Percentiles rank a stretch among this genome's conserved stretches.
Conservation (phyloP, 2,329 filamentous ascomycete genomes). For the Septoria petroselini region DNA sequence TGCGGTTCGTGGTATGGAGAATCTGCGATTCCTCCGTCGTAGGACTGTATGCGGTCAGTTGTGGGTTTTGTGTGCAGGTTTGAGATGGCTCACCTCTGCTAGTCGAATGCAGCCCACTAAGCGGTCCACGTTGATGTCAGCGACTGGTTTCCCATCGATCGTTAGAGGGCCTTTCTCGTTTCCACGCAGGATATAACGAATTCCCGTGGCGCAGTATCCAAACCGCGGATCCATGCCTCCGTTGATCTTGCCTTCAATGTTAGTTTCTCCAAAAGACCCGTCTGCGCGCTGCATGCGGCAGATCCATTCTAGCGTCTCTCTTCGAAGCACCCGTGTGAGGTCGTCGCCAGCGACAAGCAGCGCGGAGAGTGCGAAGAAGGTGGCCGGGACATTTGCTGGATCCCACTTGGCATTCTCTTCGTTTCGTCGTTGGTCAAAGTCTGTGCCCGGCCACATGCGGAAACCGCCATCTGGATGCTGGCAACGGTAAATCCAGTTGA, state of each 20-base stretch:
- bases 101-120: constrained; percentile 68
- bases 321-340: constrained; percentile 61
- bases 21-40: constrained; percentile 81
- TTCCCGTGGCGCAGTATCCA: constrained; percentile 77
- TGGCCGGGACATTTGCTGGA: constrained; percentile 80
- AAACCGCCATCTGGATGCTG: constrained; percentile 88
- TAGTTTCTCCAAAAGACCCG: constrained; percentile 86
- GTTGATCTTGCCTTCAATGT: constrained; percentile 60
- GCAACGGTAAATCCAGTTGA: constrained; percentile 78
- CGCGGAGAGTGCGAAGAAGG: constrained; percentile 79
- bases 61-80: constrained; percentile 3
- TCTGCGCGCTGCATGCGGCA: constrained; percentile 71
- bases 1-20: constrained; percentile 78
- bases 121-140: constrained; percentile 71
- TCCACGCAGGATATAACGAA: constrained; percentile 72
- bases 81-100: constrained; percentile 46
- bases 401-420: constrained; percentile 60
- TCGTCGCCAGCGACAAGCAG: constrained; percentile 65
- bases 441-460: constrained; percentile 73
- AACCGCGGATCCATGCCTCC: constrained; percentile 84
- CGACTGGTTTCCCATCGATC: constrained; percentile 54
- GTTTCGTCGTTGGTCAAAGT: constrained; percentile 50
- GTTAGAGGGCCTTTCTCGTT: constrained; percentile 50
- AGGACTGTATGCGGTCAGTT: constrained; percentile 57
- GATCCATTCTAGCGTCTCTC: constrained; percentile 70